Evolutionary conservation across 2,329 filamentous ascomycete genomes (phyloP).

Genomic region (Arthroderma sp.): DNA sequence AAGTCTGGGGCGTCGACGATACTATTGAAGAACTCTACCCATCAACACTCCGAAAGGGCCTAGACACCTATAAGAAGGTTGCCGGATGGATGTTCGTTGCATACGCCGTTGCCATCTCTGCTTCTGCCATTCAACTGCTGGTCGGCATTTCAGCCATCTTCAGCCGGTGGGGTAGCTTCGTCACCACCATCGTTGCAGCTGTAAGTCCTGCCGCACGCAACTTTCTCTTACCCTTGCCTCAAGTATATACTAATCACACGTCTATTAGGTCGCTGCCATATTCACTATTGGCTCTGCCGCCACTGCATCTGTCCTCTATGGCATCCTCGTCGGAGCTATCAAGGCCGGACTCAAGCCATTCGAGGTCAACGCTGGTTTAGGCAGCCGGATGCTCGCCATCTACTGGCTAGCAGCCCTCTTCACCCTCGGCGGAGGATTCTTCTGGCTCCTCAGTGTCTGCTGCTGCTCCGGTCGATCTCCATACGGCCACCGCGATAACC

Average conservation of each 20-base stretch:
- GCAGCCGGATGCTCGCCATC: slow-evolving; percentile 55
- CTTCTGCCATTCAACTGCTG: slow-evolving; percentile 59
- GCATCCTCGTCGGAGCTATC: slow-evolving; percentile 56
- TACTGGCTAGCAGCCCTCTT: slow-evolving; percentile 74
- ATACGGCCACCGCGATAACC: slow-evolving; percentile 32
- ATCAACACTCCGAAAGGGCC: slow-evolving; percentile 50
- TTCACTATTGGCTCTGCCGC: slow-evolving; percentile 55
- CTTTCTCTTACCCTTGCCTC: background rate
- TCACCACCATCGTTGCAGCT: slow-evolving; percentile 64
- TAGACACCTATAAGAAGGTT: slow-evolving; percentile 62
- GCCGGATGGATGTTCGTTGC: slow-evolving; percentile 73
- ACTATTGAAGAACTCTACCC: slow-evolving; percentile 54
- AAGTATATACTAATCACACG: slow-evolving; percentile 11
- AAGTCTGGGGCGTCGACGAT: slow-evolving; percentile 51
- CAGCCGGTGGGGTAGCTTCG: slow-evolving; percentile 67
- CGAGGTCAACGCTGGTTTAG: slow-evolving; percentile 55
- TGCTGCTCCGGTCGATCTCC: slow-evolving; percentile 64
- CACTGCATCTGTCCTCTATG: slow-evolving; percentile 63
- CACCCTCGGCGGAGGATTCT: slow-evolving; percentile 61
- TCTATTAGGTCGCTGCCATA: slow-evolving; percentile 37
- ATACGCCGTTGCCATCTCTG: slow-evolving; percentile 61
- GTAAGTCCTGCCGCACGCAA: slow-evolving; percentile 42
- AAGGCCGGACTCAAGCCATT: slow-evolving; percentile 57
- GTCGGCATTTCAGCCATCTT: slow-evolving; percentile 73
- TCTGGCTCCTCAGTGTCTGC: slow-evolving; percentile 88